Evolutionary conservation across 805 yeast genomes (phyloP).

Genomic region (Candida piceae): DNA sequence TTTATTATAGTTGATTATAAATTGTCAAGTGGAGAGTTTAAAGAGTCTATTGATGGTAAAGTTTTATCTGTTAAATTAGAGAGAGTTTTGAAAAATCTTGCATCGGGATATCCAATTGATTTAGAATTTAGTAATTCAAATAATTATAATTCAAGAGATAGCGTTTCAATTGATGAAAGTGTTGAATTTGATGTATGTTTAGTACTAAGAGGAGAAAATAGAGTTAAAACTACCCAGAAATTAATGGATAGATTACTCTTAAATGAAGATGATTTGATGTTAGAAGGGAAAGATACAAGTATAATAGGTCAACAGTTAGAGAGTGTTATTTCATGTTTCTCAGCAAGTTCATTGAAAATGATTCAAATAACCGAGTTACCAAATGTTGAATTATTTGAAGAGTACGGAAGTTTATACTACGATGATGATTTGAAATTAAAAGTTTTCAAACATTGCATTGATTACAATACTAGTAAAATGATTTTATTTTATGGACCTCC

Average conservation of each 20-base stretch:
- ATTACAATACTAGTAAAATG: conserved; percentile 4
- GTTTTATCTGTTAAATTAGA: neutral
- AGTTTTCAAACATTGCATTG: conserved; percentile 5
- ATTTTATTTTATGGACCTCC: conserved; percentile 39
- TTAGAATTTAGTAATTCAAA: too few species aligned
- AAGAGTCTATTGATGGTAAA: too few species aligned
- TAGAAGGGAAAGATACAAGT: neutral
- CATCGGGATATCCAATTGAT: too few species aligned
- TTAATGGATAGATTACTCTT: neutral
- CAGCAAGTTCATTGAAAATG: conserved; percentile 3
- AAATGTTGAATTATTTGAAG: conserved; percentile 4
- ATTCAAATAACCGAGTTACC: conserved; percentile 7
- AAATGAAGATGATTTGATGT: neutral
- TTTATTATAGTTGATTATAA: neutral
- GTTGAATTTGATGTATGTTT: neutral
- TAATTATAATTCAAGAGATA: too few species aligned
- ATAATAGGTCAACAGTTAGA: neutral
- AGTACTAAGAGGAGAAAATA: neutral
- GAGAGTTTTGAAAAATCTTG: too few species aligned
- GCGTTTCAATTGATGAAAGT: neutral
- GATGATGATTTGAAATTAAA: conserved; percentile 5
- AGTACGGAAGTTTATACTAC: conserved; percentile 5
- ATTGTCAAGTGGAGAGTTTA: neutral
- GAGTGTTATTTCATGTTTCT: neutral
- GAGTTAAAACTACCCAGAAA: neutral